A percentile compares a stretch with the other conserved stretches of the same genome.
Conservation (phyloP, 2,329 filamentous ascomycete genomes). For the Sphaerulina vaccinii region DNA sequence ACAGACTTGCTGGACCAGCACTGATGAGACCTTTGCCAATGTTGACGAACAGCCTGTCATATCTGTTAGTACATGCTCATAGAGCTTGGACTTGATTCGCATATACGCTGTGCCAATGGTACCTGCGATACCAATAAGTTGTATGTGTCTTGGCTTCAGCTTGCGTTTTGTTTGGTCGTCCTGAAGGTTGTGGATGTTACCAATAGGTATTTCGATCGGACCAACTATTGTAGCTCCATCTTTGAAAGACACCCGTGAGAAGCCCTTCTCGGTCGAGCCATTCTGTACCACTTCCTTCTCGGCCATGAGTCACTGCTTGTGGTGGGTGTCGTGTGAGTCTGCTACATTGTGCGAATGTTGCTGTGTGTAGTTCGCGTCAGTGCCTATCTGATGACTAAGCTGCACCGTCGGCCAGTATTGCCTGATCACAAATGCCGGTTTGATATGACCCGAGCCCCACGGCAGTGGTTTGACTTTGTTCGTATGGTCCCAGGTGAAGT, state of each 20-base stretch:
- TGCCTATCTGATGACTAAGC: no score
- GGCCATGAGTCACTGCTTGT: neutral
- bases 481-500: no score
- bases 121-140: slow-evolving; percentile 44
- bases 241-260: neutral
- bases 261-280: neutral
- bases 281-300: neutral
- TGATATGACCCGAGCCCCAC: no score
- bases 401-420: no score
- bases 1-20: slow-evolving; percentile 47
- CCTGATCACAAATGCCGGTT: no score
- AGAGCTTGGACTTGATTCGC: no score
- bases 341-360: no score
- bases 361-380: no score
- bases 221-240: neutral
- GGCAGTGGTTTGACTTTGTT: no score
- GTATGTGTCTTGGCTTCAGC: slow-evolving; percentile 47
- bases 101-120: slow-evolving; percentile 46
- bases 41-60: slow-evolving; percentile 42
- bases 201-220: neutral
- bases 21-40: slow-evolving; percentile 48
- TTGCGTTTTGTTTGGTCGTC: slow-evolving; percentile 43
- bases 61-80: no score
- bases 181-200: no score
- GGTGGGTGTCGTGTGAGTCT: neutral